These are phyloP conservation scores for Moringa oleifera DNA, from an alignment of 345 rosid species.

Conservation along the genomic window DNA sequence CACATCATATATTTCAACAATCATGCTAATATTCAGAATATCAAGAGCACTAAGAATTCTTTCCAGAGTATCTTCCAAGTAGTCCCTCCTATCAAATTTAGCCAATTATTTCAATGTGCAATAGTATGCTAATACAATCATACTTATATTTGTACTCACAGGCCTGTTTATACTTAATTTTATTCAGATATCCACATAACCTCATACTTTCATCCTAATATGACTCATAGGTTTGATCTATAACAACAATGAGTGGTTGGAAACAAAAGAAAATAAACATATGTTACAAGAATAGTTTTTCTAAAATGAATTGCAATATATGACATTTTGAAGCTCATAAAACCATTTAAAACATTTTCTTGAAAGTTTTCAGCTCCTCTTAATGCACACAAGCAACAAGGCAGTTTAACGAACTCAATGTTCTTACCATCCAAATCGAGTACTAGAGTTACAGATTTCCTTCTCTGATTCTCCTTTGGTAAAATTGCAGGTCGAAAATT, in stretches of 20 bases:
- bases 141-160: not conserved
- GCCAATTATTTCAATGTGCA: not conserved
- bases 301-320: not conserved
- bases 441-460: constrained; percentile 67
- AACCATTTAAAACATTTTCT: not conserved
- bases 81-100: not conserved
- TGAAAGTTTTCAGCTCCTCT: not conserved
- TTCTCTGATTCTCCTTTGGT: constrained; percentile 39
- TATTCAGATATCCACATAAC: too few relatives aligned
- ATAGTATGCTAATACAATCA: not conserved
- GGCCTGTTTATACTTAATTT: not conserved
- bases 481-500: constrained; percentile 37
- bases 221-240: too few relatives aligned
- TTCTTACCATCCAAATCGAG: constrained; percentile 95
- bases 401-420: not conserved
- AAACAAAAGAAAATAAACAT: not conserved
- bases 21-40: not conserved
- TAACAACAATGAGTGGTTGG: not conserved
- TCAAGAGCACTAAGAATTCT: not conserved
- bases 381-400: not conserved
- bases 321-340: too few relatives aligned
- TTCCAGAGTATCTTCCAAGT: not conserved
- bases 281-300: not conserved
- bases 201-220: too few relatives aligned
- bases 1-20: too few relatives aligned